phyloP scores from a whole-genome alignment of 2,329 filamentous ascomycete genomes.

The Phyllachora maydis region DNA sequence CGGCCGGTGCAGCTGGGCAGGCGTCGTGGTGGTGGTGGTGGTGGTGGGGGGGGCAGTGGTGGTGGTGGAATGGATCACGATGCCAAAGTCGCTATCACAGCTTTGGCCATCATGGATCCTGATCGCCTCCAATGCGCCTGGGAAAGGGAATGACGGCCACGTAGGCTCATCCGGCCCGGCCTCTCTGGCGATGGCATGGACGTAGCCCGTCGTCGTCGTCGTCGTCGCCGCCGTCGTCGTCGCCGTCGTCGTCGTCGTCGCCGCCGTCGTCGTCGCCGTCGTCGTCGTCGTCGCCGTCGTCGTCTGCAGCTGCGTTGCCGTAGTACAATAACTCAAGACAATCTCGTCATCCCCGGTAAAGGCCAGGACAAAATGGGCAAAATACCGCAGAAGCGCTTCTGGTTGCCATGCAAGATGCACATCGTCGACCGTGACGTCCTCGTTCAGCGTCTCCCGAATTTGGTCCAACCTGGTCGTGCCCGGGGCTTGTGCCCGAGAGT shows the following conservation, averaged over 20 bases:
- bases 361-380: neutral
- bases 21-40: neutral
- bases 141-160: neutral
- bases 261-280: too few relatives aligned
- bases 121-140: neutral
- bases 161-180: too few relatives aligned
- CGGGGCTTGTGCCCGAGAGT: too few relatives aligned
- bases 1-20: neutral
- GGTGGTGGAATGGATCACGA: neutral
- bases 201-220: neutral
- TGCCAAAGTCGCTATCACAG: neutral
- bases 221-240: neutral
- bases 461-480: too few relatives aligned
- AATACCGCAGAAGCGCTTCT: neutral
- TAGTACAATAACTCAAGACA: too few relatives aligned
- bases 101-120: neutral
- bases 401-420: too few relatives aligned
- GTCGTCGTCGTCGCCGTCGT: too few relatives aligned
- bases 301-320: too few relatives aligned
- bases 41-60: neutral
- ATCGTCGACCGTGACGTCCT: too few relatives aligned
- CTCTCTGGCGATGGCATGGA: neutral
- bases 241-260: neutral
- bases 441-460: too few relatives aligned
- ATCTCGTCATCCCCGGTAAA: slow-evolving; percentile 1